Evolutionary conservation across 2,329 filamentous ascomycete genomes (phyloP), one percentile per base, ranked within the genome.

Genomic region (Penicillium griseofulvum): DNA sequence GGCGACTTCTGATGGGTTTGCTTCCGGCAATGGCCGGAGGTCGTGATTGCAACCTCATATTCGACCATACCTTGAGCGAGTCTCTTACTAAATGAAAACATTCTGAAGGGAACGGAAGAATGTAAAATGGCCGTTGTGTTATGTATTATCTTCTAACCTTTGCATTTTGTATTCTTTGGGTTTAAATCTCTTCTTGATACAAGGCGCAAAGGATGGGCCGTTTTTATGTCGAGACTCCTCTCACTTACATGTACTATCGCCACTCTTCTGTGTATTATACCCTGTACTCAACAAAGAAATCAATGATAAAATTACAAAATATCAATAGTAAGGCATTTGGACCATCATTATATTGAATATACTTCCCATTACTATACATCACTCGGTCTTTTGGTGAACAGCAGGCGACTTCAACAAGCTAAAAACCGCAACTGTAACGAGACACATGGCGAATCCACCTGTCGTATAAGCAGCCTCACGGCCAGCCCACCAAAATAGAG

Each of bases 401-500:
- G 49, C 41, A 4, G 89, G 89, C 19, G 86, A 80, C 75, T 87
- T 90, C 59, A 97, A 74, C 0, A 83, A 83, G 19, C 83, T 81
- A 70, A 96, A 88, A 0, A 88, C 90, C 24, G 91, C 74, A 11
- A 80, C 81, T 42, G 83, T 82, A 11, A 97, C 92, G 1, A 80
- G 84, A 5, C 89, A 74, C 78, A 97, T 96, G 5, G 91, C 91
- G 12, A 84, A 80, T 0, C 90, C 89, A 4, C 94, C 94, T 65
- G 91, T 81, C 1, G 80, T 81, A 73, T 97, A 99, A 2, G 94
- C 94, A 11, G 86, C 81, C 69, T 95, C 88, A 44, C 94, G 81
- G 0, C 94, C 94, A 7, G 91, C 92, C 94, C 94, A 99, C 94
- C 94, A 99, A 77, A 99, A 99, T 53, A 99, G 80, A 46, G 90